These are phyloP conservation scores for Tuber borchii DNA, from an alignment of 495 filamentous ascomycete genomes.

Conservation along the genomic window DNA sequence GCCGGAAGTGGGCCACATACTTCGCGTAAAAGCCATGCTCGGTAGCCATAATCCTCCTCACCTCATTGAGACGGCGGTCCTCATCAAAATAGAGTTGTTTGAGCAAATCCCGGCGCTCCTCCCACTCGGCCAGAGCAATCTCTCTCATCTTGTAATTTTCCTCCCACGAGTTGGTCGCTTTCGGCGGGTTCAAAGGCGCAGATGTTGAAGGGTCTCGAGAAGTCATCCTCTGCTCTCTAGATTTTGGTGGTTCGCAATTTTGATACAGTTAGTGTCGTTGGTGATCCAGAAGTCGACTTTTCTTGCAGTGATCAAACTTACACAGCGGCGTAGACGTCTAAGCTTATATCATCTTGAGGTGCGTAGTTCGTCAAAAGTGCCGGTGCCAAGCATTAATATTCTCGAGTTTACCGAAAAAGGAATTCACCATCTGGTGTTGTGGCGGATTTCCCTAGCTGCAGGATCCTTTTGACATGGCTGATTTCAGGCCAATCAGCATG, in stretches of 20 bases:
- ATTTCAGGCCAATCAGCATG: not conserved
- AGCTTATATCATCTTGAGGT: slow-evolving; percentile 1
- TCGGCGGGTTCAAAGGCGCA: not conserved
- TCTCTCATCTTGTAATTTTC: slow-evolving; percentile 8
- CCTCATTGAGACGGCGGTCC: slow-evolving; percentile 10
- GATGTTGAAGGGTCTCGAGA: not conserved
- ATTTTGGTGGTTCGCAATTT: not conserved
- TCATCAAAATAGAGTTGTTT: slow-evolving; percentile 14
- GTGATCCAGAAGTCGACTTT: not conserved
- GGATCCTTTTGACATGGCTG: not conserved
- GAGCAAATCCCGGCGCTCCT: slow-evolving; percentile 8
- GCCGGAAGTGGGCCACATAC: slow-evolving; percentile 7
- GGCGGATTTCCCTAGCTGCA: not conserved
- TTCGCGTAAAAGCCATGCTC: slow-evolving; percentile 19
- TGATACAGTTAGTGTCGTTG: not conserved
- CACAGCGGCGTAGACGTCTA: not conserved
- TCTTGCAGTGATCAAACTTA: not conserved
- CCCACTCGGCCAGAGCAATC: slow-evolving; percentile 15
- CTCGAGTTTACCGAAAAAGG: not conserved
- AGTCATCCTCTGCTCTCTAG: not conserved
- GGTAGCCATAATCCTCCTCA: slow-evolving; percentile 18
- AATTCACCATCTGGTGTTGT: not conserved
- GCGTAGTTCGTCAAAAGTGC: not conserved
- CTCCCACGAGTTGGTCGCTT: slow-evolving; percentile 10
- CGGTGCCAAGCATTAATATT: not conserved